Evolutionary conservation across 2,329 filamentous ascomycete genomes (phyloP).

Genomic region (Herpotrichia juniperi): DNA sequence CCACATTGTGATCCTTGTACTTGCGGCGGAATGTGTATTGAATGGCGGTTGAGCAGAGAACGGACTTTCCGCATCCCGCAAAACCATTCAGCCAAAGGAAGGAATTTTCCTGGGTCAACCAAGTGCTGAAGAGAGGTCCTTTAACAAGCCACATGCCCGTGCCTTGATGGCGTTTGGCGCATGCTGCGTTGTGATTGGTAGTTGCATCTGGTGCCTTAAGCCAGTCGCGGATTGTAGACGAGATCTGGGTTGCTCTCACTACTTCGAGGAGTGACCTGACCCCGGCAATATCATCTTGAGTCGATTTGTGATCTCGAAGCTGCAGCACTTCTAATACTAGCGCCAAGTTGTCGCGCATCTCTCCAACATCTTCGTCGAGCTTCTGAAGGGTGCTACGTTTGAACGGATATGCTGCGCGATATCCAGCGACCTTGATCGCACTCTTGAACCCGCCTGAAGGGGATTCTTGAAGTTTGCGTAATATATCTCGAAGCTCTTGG

Average conservation of each 20-base stretch:
- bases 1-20: background rate
- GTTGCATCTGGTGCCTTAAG: slow-evolving; percentile 6
- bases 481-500: slow-evolving; percentile 32
- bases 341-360: slow-evolving; percentile 36
- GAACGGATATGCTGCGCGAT: slow-evolving; percentile 38
- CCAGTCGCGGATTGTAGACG: slow-evolving; percentile 10
- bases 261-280: slow-evolving; percentile 30
- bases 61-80: slow-evolving; percentile 14
- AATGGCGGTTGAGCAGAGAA: slow-evolving; percentile 13
- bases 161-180: slow-evolving; percentile 1
- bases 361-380: slow-evolving; percentile 46
- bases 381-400: slow-evolving; percentile 46
- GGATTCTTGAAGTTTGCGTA: slow-evolving; percentile 28
- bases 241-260: slow-evolving; percentile 32
- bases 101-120: slow-evolving; percentile 5
- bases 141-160: slow-evolving; percentile 9
- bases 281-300: slow-evolving; percentile 34
- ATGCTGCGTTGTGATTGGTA: slow-evolving; percentile 7
- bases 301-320: slow-evolving; percentile 26
- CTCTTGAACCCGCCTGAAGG: slow-evolving; percentile 7
- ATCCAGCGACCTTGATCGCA: slow-evolving; percentile 16
- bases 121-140: slow-evolving; percentile 1
- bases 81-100: slow-evolving; percentile 13
- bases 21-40: slow-evolving; percentile 6
- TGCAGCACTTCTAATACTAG: slow-evolving; percentile 42